phyloP scores from a whole-genome alignment of 768 basidiomycete species.

The Royoungia palumana region DNA sequence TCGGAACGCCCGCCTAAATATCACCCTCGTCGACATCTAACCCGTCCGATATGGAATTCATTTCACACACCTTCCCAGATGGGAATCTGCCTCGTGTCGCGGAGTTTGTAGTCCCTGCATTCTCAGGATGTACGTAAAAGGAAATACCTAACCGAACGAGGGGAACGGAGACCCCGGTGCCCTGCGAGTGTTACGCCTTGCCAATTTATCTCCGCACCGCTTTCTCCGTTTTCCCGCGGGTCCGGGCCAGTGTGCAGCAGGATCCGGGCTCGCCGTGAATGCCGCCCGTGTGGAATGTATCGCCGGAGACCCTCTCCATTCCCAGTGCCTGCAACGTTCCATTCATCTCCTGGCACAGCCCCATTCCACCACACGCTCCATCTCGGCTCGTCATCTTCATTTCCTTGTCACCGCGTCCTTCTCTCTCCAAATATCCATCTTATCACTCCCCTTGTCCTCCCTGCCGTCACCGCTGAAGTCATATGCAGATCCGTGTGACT shows the following conservation, averaged over 20 bases:
- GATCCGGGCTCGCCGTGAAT: constrained; percentile 29
- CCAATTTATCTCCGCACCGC: constrained; percentile 23
- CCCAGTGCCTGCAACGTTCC: constrained; percentile 30
- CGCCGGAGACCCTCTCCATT: constrained; percentile 6
- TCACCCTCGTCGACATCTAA: constrained; percentile 4
- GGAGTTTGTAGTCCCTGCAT: constrained; percentile 33
- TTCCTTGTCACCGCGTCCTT: constrained; percentile 18
- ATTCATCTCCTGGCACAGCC: constrained; percentile 28
- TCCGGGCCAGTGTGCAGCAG: constrained; percentile 20
- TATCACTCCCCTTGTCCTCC: constrained; percentile 18
- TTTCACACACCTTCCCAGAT: constrained; percentile 8
- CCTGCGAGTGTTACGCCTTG: constrained; percentile 17
- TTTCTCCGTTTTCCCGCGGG: constrained; percentile 20
- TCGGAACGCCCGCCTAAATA: constrained; percentile 35
- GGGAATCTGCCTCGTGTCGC: constrained; percentile 33
- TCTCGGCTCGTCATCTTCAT: constrained; percentile 24
- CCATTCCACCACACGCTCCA: constrained; percentile 15
- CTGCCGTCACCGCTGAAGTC: constrained; percentile 29
- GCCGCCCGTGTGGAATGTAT: constrained; percentile 11
- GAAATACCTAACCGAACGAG: constrained; percentile 6
- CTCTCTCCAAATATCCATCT: constrained; percentile 20
- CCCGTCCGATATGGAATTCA: constrained; percentile 9
- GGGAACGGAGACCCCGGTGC: constrained; percentile 25
- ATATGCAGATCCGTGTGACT: constrained; percentile 33
- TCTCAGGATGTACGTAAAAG: constrained; percentile 15